Base-by-base conservation (phyloP, 371 early-diverging fungal species). In the Mucor indicus region DNA sequence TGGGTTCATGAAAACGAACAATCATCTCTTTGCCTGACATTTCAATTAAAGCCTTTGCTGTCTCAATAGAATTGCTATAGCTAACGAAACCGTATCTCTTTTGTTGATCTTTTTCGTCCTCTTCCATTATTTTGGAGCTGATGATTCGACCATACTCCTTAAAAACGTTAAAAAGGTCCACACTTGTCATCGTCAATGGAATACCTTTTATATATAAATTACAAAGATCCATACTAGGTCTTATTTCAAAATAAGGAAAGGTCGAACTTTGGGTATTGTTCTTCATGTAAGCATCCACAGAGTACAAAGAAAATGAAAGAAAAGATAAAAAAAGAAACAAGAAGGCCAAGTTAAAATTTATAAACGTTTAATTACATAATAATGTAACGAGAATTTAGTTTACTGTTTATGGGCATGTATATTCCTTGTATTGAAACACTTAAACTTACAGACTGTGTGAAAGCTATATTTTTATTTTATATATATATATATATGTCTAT, bases 91-190 rank as follows among this genome's bases (percentile, higher is more conserved):
- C 93, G 49, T 90, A 93, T n/a, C 93, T 91, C 53, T 83, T 81
- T 45, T 87, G 80, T 27, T 55, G 48, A 21, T 62, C 62, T 37
- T 40, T 48, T 12, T 23, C 6, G 31, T 96, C 96, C 55, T 96
- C 95, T 48, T 79, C 69, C 98, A 98, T 98, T 48, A 97, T 86
- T 79, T 93, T 94, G 62, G 93, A 91, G 39, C 93, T 92, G 62
- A 96, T 95, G 63, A 98, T 97, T 30, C 80, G 77, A 17, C 98
- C 98, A 68, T 83, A 97, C 30, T 83, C 83, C 13, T 67, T 57
- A 40, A 77, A 77, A 13, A 66, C 45, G 27, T 66, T 63, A 42
- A 72, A 72, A 11, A 77, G 48, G 36, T 69, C 70, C 7, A 56
- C 52, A 31, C 73, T 77, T 20, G 64, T 60, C 22, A 67, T 59